Percentiles rank a stretch among this genome's conserved stretches.
Evolutionary conservation across 106 monocot species (phyloP).

Genomic region (Narthecium ossifragum): DNA sequence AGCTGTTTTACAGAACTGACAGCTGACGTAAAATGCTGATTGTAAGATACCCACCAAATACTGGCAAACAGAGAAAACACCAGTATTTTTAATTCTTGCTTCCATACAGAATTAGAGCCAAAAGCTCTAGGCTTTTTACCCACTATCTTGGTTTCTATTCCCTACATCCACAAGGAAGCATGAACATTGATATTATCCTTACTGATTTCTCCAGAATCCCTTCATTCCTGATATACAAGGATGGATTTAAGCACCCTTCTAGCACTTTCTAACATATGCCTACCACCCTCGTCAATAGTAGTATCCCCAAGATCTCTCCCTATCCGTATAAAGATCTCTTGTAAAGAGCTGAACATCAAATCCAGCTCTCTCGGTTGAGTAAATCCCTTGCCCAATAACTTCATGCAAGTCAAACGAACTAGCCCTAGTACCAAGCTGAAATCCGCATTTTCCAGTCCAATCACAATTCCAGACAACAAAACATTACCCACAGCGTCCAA

Average conservation of each 20-base stretch:
- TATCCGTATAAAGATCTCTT: conserved; percentile 30
- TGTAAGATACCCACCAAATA: too few relatives aligned
- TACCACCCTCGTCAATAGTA: conserved; percentile 23
- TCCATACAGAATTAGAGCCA: too few relatives aligned
- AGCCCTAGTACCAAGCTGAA: conserved; percentile 48
- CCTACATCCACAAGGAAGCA: too few relatives aligned
- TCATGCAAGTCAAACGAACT: conserved; percentile 44
- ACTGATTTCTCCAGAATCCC: not conserved
- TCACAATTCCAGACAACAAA: conserved; percentile 24
- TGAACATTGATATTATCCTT: too few relatives aligned
- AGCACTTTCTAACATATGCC: conserved; percentile 33
- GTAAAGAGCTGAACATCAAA: conserved; percentile 17
- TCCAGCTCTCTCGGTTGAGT: conserved; percentile 25
- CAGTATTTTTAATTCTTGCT: too few relatives aligned
- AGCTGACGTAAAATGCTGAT: too few relatives aligned
- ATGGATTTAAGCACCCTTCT: conserved; percentile 29
- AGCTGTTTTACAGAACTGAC: too few relatives aligned
- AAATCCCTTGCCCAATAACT: conserved; percentile 34
- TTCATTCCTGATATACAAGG: not conserved
- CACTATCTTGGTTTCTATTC: too few relatives aligned
- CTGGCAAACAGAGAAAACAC: too few relatives aligned
- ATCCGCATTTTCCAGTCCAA: conserved; percentile 33
- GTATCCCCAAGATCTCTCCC: conserved; percentile 24
- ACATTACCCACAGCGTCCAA: conserved; percentile 41
- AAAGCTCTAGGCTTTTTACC: too few relatives aligned